A percentile compares a stretch with the other conserved stretches of the same genome.
phyloP scores from a whole-genome alignment of 2,329 filamentous ascomycete genomes.

The Xylaria sp. region DNA sequence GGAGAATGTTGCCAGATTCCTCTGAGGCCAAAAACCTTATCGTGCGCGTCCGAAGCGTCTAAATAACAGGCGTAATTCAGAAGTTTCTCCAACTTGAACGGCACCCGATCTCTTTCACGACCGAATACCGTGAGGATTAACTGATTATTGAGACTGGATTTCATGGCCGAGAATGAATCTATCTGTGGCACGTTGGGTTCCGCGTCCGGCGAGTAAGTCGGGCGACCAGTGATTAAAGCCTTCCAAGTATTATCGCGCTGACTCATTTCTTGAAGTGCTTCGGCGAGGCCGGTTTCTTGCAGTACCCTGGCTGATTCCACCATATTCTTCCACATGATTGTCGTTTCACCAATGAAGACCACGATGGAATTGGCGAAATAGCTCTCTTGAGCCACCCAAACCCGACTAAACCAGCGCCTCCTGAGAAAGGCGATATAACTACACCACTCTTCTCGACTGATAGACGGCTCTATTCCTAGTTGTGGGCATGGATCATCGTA shows the following conservation, averaged over 20 bases:
- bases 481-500: slow-evolving; percentile 12
- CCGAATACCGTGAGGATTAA: slow-evolving; percentile 13
- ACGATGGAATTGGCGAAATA: slow-evolving; percentile 12
- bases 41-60: background rate
- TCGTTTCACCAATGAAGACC: slow-evolving; percentile 4
- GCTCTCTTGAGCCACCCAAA: slow-evolving; percentile 14
- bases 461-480: slow-evolving; percentile 6
- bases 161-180: background rate
- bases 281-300: slow-evolving; percentile 10
- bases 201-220: background rate
- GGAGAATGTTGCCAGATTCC: slow-evolving; percentile 9
- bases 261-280: slow-evolving; percentile 4
- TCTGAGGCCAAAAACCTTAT: slow-evolving; percentile 5
- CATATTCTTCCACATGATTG: slow-evolving; percentile 3
- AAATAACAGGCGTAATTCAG: background rate
- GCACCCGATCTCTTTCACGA: background rate
- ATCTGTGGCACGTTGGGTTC: too few species aligned
- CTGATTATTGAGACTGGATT: slow-evolving; percentile 8
- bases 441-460: slow-evolving; percentile 4
- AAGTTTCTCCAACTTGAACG: slow-evolving; percentile 1
- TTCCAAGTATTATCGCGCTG: background rate
- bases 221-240: background rate
- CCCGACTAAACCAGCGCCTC: slow-evolving; percentile 15
- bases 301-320: slow-evolving; percentile 1
- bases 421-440: slow-evolving; percentile 1